These are phyloP conservation scores for Blastobotrys buckinghamii DNA, from an alignment of 1,139 yeast genomes.

Conservation along the genomic window DNA sequence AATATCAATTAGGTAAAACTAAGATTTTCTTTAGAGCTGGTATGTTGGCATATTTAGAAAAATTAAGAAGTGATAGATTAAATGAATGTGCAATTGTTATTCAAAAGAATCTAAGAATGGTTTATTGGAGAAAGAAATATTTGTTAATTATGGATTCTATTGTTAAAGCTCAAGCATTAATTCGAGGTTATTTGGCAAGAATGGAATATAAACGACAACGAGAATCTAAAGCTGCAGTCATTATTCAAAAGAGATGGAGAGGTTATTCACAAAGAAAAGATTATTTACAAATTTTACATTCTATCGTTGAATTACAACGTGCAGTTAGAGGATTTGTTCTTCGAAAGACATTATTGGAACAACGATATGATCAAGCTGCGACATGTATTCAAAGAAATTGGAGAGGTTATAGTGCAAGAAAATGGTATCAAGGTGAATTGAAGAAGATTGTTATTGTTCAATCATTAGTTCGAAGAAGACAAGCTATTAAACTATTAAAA, in stretches of 20 bases:
- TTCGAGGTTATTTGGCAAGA: constrained; percentile 63
- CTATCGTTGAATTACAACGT: constrained; percentile 61
- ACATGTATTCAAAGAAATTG: constrained; percentile 60
- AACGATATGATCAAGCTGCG: constrained; percentile 59
- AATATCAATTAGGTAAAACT: constrained; percentile 75
- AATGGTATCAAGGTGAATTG: constrained; percentile 37
- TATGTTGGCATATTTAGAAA: constrained; percentile 82
- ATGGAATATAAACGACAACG: constrained; percentile 50
- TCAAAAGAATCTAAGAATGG: constrained; percentile 77
- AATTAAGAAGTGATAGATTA: constrained; percentile 72
- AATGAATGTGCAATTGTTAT: constrained; percentile 73
- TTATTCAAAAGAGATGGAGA: constrained; percentile 68
- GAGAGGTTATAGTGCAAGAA: constrained; percentile 53
- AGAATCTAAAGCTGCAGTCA: constrained; percentile 59
- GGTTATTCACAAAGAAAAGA: constrained; percentile 52
- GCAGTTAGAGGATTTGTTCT: constrained; percentile 62
- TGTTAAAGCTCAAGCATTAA: constrained; percentile 50
- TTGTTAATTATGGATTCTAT: constrained; percentile 52
- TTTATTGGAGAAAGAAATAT: constrained; percentile 57
- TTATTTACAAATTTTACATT: constrained; percentile 39
- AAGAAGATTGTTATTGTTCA: constrained; percentile 67
- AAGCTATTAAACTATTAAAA: constrained; percentile 61
- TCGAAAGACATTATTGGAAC: constrained; percentile 43
- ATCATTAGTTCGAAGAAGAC: constrained; percentile 67
- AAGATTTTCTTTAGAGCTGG: constrained; percentile 94